Conservation (phyloP, 805 yeast genomes). For the Schwanniomyces occidentalis region DNA sequence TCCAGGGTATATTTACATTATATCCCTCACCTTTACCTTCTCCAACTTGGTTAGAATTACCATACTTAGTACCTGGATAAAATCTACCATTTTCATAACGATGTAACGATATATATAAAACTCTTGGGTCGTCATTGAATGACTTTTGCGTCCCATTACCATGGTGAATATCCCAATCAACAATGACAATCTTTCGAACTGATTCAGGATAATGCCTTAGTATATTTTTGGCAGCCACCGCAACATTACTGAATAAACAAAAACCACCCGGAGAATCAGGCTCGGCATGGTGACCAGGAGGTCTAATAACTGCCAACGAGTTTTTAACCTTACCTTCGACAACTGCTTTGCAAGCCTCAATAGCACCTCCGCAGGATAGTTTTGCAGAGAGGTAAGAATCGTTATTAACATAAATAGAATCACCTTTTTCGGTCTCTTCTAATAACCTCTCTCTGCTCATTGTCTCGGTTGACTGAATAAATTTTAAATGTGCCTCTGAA, state of each 20-base stretch:
- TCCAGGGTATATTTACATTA: constrained; percentile 93
- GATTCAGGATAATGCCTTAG: constrained; percentile 83
- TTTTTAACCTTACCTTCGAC: constrained; percentile 91
- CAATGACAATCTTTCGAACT: constrained; percentile 75
- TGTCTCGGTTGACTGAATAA: constrained; percentile 68
- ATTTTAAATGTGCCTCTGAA: constrained; percentile 73
- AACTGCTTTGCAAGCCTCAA: constrained; percentile 94
- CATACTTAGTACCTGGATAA: constrained; percentile 92
- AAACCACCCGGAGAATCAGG: constrained; percentile 97
- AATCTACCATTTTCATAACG: constrained; percentile 89
- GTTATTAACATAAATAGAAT: constrained; percentile 91
- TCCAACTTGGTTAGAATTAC: constrained; percentile 80
- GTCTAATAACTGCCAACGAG: constrained; percentile 91
- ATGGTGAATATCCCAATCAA: constrained; percentile 99
- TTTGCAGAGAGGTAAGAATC: constrained; percentile 87
- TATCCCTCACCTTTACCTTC: constrained; percentile 85
- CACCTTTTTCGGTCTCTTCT: constrained; percentile 86
- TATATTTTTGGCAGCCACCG: constrained; percentile 90
- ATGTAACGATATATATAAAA: constrained; percentile 87
- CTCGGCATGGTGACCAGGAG: constrained; percentile 99
- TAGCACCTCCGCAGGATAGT: constrained; percentile 94
- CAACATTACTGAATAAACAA: constrained; percentile 93
- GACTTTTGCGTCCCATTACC: constrained; percentile 98
- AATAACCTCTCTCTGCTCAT: constrained; percentile 78
- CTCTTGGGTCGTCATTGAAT: constrained; percentile 85